Conservation (phyloP, 768 basidiomycete species). For the Plicaturopsis crispa region DNA sequence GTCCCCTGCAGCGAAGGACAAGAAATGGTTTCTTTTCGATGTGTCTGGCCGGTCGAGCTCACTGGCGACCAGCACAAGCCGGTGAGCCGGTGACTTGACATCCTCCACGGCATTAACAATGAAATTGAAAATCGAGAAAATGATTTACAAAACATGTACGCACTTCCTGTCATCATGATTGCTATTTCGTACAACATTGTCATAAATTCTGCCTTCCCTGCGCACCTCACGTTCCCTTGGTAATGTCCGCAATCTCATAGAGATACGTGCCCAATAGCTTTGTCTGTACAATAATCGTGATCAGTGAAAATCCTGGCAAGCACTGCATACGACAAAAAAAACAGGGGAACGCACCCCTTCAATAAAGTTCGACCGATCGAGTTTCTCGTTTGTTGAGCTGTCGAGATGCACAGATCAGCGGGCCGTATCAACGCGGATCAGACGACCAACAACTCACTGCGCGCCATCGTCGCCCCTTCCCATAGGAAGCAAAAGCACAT, state of each 20-base stretch:
- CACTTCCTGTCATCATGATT: too few relatives aligned
- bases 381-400: slow-evolving; percentile 70
- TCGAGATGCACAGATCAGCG: neutral
- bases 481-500: slow-evolving; percentile 64
- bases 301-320: too few relatives aligned
- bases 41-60: too few relatives aligned
- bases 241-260: slow-evolving; percentile 18
- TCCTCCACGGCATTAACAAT: too few relatives aligned
- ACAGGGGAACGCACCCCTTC: slow-evolving; percentile 45
- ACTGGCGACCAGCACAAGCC: too few relatives aligned
- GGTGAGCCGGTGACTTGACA: too few relatives aligned
- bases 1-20: too few relatives aligned
- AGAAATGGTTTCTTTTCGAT: too few relatives aligned
- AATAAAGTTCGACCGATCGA: slow-evolving; percentile 65
- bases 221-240: neutral
- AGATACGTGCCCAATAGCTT: slow-evolving; percentile 25
- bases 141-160: too few relatives aligned
- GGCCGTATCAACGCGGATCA: neutral
- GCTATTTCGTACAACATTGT: neutral
- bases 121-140: too few relatives aligned
- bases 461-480: slow-evolving; percentile 70
- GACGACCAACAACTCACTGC: slow-evolving; percentile 33
- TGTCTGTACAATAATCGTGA: too few relatives aligned
- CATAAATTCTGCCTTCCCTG: neutral
- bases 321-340: too few relatives aligned